These are phyloP conservation scores for Fusarium fujikuroi DNA, from an alignment of 2,329 filamentous ascomycete genomes.

Conservation along the genomic window DNA sequence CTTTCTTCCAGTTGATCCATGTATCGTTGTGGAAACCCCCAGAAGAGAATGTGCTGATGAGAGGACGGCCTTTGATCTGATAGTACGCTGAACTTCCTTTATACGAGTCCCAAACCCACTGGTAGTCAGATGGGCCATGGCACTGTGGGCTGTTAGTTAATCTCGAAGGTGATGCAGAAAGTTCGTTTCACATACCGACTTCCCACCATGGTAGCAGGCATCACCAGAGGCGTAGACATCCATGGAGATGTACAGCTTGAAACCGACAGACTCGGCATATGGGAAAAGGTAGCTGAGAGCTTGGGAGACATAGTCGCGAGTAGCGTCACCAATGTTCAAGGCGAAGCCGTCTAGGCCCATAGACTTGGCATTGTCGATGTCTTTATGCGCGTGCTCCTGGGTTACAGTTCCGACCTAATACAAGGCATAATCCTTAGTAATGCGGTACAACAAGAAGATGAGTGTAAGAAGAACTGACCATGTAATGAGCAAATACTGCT, in stretches of 20 bases:
- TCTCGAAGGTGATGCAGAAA: too few species aligned
- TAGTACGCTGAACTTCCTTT: background rate
- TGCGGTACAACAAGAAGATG: too few species aligned
- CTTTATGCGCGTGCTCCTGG: background rate
- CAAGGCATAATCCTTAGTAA: background rate
- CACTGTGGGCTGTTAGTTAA: background rate
- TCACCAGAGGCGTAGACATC: background rate
- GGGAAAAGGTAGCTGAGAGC: background rate
- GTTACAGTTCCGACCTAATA: background rate
- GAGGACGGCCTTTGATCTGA: background rate
- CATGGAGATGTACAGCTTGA: background rate
- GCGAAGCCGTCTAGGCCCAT: background rate
- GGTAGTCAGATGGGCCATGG: background rate
- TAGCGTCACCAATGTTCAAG: background rate
- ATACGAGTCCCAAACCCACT: background rate
- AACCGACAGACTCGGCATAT: background rate
- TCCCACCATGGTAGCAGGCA: background rate
- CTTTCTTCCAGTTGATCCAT: background rate
- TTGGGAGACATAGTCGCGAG: background rate
- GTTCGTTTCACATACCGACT: background rate
- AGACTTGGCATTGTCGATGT: background rate
- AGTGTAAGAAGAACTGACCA: accelerated
- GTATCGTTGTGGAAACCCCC: background rate
- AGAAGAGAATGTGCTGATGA: background rate
- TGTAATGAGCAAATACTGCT: background rate